These are phyloP conservation scores for Anisogramma anomala DNA, from an alignment of 2,329 filamentous ascomycete genomes.

Conservation along the genomic window DNA sequence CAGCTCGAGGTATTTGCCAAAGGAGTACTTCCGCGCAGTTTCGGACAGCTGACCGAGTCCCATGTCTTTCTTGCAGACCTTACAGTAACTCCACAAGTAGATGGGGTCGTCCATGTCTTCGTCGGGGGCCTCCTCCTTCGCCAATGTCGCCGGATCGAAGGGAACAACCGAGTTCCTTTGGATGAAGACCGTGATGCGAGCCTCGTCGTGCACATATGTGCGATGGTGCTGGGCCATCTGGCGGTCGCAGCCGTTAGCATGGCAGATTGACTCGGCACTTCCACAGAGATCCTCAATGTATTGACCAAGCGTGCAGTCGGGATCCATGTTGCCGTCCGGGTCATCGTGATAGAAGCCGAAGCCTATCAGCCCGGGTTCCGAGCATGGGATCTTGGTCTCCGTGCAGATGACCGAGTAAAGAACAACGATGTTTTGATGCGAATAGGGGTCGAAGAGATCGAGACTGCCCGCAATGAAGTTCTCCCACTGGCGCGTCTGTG, in stretches of 20 bases:
- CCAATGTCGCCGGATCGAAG: constrained; percentile 36
- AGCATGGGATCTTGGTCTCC: constrained; percentile 83
- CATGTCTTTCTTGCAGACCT: constrained; percentile 81
- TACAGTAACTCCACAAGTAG: constrained; percentile 96
- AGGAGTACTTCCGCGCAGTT: constrained; percentile 94
- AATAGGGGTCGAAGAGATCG: constrained; percentile 86
- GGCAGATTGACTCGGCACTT: constrained; percentile 64
- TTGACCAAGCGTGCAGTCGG: constrained; percentile 86
- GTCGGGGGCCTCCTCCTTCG: constrained; percentile 35
- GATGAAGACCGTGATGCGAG: constrained; percentile 82
- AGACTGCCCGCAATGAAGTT: constrained; percentile 81
- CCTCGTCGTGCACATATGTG: constrained; percentile 94
- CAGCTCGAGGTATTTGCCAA: constrained; percentile 95
- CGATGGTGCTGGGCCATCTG: constrained; percentile 88
- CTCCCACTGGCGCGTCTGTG: constrained; percentile 93
- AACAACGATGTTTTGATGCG: constrained; percentile 92
- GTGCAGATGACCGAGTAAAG: constrained; percentile 91
- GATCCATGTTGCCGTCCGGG: constrained; percentile 51
- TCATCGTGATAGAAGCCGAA: constrained; percentile 88
- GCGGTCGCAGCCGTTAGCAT: constrained; percentile 73
- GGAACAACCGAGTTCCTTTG: constrained; percentile 48
- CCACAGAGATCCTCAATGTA: constrained; percentile 87
- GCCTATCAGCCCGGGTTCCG: constrained; percentile 79
- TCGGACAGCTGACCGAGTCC: constrained; percentile 85
- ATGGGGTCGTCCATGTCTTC: constrained; percentile 48